phyloP scores from a whole-genome alignment of 768 basidiomycete genomes.

The Pleurotus ostreatus region DNA sequence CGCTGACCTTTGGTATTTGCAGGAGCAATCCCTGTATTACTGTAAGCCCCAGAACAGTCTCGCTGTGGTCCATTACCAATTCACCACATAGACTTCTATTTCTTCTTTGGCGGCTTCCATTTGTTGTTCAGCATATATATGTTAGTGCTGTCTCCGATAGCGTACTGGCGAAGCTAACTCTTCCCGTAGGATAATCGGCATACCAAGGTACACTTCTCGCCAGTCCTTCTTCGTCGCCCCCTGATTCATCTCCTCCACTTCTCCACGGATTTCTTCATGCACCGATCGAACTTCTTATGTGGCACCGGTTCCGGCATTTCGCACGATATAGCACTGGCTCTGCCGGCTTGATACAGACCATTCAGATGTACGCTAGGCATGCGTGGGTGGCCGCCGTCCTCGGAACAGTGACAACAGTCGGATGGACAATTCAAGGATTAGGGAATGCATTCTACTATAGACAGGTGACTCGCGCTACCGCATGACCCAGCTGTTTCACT shows the following conservation, averaged over 20 bases:
- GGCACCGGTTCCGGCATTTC: slow-evolving; percentile 22
- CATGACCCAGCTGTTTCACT: background rate
- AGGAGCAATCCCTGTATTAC: slow-evolving; percentile 94
- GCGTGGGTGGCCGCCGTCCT: slow-evolving; percentile 80
- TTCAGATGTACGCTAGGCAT: slow-evolving; percentile 69
- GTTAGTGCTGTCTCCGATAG: slow-evolving; percentile 38
- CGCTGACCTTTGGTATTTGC: slow-evolving; percentile 10
- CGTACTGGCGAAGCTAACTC: slow-evolving; percentile 20
- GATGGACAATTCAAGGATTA: slow-evolving; percentile 83
- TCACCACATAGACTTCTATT: slow-evolving; percentile 74
- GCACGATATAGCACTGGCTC: slow-evolving; percentile 71
- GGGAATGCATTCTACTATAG: slow-evolving; percentile 82
- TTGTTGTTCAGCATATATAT: slow-evolving; percentile 90
- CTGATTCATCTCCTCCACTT: background rate
- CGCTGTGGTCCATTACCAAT: slow-evolving; percentile 16
- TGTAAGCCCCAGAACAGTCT: slow-evolving; percentile 44
- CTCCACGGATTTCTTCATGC: background rate
- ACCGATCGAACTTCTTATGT: background rate
- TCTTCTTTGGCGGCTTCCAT: slow-evolving; percentile 96
- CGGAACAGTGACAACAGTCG: slow-evolving; percentile 74
- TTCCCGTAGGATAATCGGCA: slow-evolving; percentile 79
- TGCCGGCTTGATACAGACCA: slow-evolving; percentile 91
- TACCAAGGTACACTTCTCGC: slow-evolving; percentile 58
- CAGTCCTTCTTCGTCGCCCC: background rate
- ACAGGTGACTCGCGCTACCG: slow-evolving; percentile 43